Evolutionary conservation across 208 protist species (phyloP), one percentile per base, ranked within the genome.

Genomic region (Tritrichomonas foetus): DNA sequence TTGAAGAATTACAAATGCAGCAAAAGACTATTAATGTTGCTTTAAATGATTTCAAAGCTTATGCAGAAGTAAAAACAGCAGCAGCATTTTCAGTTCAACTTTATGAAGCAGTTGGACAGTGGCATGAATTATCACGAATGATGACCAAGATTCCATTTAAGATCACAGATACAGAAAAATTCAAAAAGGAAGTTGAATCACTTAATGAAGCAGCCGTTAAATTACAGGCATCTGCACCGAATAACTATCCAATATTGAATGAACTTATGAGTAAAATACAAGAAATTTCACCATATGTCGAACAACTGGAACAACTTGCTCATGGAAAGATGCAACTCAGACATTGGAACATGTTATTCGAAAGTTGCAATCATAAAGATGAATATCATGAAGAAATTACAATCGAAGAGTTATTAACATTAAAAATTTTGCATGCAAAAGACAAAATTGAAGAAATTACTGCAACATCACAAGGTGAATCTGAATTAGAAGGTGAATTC

Each of bases 401-500:
- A 57, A 53, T 89, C 16, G 22, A 57, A 30, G 41, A 89, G 39
- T n/a, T 89, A 1, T 20, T 89, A 0, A 33, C 14, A 61, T 89
- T 53, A 25, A 47, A 47, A 53, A 57, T 89, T 39, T n/a, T 89
- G 22, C n/a, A 14, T 30, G 47, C 33, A 5, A 20, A 89, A 53
- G 78, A 30, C 20, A 49, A n/a, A n/a, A 36, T 89, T 30, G 27
- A 16, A 41, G 14, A 57, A 89, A 20, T 61, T 2, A 89, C 78
- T 3, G 33, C 78, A 89, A 53, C 47, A 20, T 44, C 78, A 39
- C 13, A 89, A 8, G 47, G 16, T 14, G 78, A 89, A 89, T 44
- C 78, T 39, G 47, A 89, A 89, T 11, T 89, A 16, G 78, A 89
- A 57, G 20, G 14, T 16, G 78, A 89, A 89, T 89, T 89, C 20